phyloP scores from a whole-genome alignment of 306 rosid genomes.

The Pyrus bretschneideri region DNA sequence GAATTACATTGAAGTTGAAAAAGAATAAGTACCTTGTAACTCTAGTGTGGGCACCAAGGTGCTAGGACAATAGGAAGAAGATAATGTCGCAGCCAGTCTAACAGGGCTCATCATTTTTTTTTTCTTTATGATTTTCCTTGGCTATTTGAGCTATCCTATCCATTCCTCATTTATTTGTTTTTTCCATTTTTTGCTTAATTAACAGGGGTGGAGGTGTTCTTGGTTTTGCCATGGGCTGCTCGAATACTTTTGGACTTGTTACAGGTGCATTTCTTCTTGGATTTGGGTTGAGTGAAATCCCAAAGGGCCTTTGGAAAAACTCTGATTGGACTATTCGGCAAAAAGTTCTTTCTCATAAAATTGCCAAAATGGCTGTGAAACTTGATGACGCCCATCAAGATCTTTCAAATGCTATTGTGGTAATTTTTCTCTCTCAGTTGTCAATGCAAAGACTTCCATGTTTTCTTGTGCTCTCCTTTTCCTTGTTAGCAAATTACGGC shows the following conservation, averaged over 20 bases:
- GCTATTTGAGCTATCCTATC: slow-evolving; percentile 10
- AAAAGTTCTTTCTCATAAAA: slow-evolving; percentile 92
- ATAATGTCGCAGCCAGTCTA: background rate
- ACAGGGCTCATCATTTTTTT: background rate
- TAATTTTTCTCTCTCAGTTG: slow-evolving; percentile 26
- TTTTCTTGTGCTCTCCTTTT: background rate
- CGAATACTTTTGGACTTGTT: slow-evolving; percentile 95
- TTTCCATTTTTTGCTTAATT: background rate
- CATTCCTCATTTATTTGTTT: background rate
- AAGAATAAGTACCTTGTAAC: too few relatives aligned
- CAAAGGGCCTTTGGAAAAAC: slow-evolving; percentile 80
- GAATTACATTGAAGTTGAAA: background rate
- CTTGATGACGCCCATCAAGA: slow-evolving; percentile 96
- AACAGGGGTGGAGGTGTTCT: slow-evolving; percentile 65
- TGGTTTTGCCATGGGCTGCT: slow-evolving; percentile 96
- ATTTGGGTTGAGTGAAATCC: slow-evolving; percentile 94
- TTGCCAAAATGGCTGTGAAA: slow-evolving; percentile 91
- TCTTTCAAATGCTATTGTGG: slow-evolving; percentile 92
- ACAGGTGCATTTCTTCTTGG: slow-evolving; percentile 99
- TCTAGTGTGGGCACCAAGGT: too few relatives aligned
- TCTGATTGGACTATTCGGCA: slow-evolving; percentile 88
- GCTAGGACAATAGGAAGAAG: background rate
- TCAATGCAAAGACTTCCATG: background rate
- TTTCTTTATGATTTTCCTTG: background rate
- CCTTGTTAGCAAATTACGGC: background rate